These are phyloP conservation scores for Candida xiaguanensis DNA, from an alignment of 805 yeast genomes.

Conservation along the genomic window DNA sequence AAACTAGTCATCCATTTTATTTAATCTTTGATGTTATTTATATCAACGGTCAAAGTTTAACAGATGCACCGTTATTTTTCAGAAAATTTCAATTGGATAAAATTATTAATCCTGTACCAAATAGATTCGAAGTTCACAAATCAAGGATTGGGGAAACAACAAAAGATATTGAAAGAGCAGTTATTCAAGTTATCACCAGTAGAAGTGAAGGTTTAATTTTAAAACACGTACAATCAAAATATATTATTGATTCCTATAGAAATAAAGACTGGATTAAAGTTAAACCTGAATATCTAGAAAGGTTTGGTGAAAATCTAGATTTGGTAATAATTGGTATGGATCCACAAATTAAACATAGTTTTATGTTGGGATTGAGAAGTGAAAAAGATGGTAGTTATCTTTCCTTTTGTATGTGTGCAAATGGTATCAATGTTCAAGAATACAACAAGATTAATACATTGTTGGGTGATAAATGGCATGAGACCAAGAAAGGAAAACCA, in stretches of 20 bases:
- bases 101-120: conserved; percentile 43
- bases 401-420: conserved; percentile 77
- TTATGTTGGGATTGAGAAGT: conserved; percentile 66
- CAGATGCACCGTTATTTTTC: conserved; percentile 48
- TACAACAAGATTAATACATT: conserved; percentile 53
- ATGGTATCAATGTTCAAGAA: conserved; percentile 71
- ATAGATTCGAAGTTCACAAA: conserved; percentile 48
- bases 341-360: conserved; percentile 67
- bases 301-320: conserved; percentile 85
- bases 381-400: conserved; percentile 42
- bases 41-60: conserved; percentile 63
- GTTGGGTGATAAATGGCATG: conserved; percentile 62
- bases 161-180: conserved; percentile 51
- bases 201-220: conserved; percentile 82
- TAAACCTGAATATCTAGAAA: conserved; percentile 85
- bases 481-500: conserved; percentile 40
- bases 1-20: conserved; percentile 48
- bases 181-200: conserved; percentile 54
- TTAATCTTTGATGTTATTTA: conserved; percentile 71
- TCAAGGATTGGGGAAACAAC: conserved; percentile 39
- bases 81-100: conserved; percentile 51
- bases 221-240: conserved; percentile 58
- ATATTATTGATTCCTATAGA: conserved; percentile 54
- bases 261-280: conserved; percentile 77
- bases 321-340: conserved; percentile 74